Evolutionary conservation across 2,329 filamentous ascomycete species (phyloP).

Genomic region (Chrysoporthe puriensis): DNA sequence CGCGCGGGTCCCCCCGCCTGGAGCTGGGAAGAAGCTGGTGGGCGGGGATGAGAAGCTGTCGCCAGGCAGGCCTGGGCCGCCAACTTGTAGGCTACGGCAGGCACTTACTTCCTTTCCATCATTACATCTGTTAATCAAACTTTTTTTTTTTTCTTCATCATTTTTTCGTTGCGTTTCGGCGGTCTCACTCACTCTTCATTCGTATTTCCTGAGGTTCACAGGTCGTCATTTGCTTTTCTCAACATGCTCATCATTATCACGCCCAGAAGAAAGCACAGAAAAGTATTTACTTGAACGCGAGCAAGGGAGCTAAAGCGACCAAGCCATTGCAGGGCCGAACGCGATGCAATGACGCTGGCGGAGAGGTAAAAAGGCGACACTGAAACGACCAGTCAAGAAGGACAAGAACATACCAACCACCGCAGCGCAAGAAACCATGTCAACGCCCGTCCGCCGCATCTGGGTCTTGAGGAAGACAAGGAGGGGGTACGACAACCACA

Average conservation of each 20-base stretch:
- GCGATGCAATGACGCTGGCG: constrained; percentile 7
- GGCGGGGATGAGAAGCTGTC: too few relatives aligned
- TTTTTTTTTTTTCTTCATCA: background rate
- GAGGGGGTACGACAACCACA: background rate
- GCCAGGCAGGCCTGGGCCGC: too few relatives aligned
- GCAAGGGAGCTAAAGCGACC: background rate
- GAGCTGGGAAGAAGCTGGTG: too few relatives aligned
- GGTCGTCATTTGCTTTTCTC: too few relatives aligned
- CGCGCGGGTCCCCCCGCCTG: too few relatives aligned
- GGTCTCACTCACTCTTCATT: background rate
- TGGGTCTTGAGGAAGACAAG: background rate
- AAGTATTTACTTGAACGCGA: constrained; percentile 2
- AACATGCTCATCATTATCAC: background rate
- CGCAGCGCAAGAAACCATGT: background rate
- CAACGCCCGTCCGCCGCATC: constrained; percentile 7
- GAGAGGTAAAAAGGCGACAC: background rate
- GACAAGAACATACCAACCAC: background rate
- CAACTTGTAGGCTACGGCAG: too few relatives aligned
- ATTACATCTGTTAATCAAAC: too few relatives aligned
- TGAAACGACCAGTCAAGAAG: background rate
- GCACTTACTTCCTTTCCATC: too few relatives aligned
- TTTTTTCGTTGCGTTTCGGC: background rate
- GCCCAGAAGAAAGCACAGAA: background rate
- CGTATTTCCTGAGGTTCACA: too few relatives aligned
- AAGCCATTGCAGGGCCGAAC: background rate